These are phyloP conservation scores for Suhomyces bribrorum DNA, from an alignment of 1,139 yeast species.

Conservation along the genomic window DNA sequence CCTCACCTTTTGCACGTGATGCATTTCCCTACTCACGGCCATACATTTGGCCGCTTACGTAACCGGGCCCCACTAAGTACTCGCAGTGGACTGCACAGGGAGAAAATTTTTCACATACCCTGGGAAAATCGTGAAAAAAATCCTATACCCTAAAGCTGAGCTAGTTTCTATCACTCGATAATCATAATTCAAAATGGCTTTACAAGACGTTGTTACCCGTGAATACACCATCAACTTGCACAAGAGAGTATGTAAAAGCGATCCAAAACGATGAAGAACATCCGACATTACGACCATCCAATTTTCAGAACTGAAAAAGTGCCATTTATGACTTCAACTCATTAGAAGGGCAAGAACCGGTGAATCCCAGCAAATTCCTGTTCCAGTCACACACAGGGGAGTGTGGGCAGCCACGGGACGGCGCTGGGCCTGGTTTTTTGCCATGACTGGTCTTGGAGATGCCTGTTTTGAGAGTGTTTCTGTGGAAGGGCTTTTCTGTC, in stretches of 20 bases:
- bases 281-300: no score
- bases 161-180: slow-evolving; percentile 12
- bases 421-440: no score
- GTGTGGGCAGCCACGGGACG: no score
- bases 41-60: no score
- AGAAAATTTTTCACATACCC: slow-evolving; percentile 14
- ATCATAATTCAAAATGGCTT: slow-evolving; percentile 66
- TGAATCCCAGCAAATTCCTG: no score
- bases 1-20: neutral
- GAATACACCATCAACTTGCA: slow-evolving; percentile 99
- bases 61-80: slow-evolving; percentile 4
- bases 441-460: no score
- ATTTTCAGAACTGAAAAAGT: no score
- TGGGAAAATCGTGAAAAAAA: slow-evolving; percentile 12
- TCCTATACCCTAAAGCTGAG: slow-evolving; percentile 10
- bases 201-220: slow-evolving; percentile 99
- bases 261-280: slow-evolving; percentile 1
- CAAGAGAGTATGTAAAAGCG: slow-evolving; percentile 84
- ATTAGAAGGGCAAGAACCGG: no score
- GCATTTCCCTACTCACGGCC: neutral
- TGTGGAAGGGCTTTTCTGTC: no score
- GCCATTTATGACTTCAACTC: no score
- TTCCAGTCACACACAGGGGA: no score
- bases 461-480: no score
- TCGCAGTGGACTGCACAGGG: slow-evolving; percentile 14